Conservation (phyloP, 257 asterid species). For the Capsicum baccatum region DNA sequence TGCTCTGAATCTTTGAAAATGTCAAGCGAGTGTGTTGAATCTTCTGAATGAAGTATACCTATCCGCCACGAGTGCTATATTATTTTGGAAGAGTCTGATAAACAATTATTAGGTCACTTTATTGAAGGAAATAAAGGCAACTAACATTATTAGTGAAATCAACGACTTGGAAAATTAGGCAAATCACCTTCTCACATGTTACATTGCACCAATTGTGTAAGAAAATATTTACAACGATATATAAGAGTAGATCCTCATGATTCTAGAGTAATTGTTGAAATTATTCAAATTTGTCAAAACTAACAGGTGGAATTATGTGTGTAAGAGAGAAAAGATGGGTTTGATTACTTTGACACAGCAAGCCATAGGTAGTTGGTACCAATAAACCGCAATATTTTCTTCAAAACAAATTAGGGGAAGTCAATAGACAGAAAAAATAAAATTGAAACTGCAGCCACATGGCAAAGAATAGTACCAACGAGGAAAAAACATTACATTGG, state of each 20-base stretch:
- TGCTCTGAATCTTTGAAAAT: no score
- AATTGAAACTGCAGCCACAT: background rate
- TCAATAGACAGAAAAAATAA: background rate
- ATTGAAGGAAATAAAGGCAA: background rate
- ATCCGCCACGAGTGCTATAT: no score
- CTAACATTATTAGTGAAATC: background rate
- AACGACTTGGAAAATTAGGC: background rate
- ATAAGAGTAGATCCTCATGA: background rate
- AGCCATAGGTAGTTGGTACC: background rate
- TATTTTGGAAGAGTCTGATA: background rate
- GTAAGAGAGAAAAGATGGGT: background rate
- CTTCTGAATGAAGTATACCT: no score
- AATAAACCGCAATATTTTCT: background rate
- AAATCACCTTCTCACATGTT: background rate
- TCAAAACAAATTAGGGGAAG: background rate
- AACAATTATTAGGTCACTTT: background rate
- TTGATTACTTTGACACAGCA: background rate
- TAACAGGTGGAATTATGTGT: constrained; percentile 7
- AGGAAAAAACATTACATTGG: background rate
- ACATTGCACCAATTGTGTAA: background rate
- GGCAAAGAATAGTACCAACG: background rate
- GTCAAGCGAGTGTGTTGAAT: no score
- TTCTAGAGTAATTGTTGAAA: background rate
- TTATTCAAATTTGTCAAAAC: constrained; percentile 1
- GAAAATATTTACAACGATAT: background rate